Conservation (phyloP, 768 basidiomycete genomes). For the Candolleomyces eurysporus region DNA sequence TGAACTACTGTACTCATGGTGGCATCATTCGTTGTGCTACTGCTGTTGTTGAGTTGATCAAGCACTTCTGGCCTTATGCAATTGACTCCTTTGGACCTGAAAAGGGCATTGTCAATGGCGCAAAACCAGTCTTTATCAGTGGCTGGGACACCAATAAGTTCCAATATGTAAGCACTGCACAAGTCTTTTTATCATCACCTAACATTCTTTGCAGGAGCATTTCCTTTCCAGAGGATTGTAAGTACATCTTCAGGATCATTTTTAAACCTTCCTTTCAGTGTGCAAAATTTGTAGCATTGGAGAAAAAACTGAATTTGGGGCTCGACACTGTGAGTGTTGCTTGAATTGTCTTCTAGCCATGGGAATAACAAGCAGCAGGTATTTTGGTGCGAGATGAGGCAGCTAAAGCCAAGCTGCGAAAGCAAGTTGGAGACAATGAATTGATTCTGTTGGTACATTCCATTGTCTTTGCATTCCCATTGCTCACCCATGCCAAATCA, state of each 20-base stretch:
- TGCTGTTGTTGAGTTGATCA: slow-evolving; percentile 60
- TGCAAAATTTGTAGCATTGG: slow-evolving; percentile 32
- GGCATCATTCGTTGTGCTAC: slow-evolving; percentile 74
- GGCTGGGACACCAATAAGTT: slow-evolving; percentile 41
- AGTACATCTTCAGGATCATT: neutral
- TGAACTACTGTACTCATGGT: slow-evolving; percentile 70
- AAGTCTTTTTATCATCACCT: too few relatives aligned
- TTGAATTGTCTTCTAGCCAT: neutral
- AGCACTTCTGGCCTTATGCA: slow-evolving; percentile 57
- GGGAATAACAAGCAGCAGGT: slow-evolving; percentile 34
- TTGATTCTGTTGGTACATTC: slow-evolving; percentile 48
- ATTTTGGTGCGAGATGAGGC: slow-evolving; percentile 66
- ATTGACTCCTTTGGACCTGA: slow-evolving; percentile 62
- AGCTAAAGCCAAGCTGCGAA: slow-evolving; percentile 44
- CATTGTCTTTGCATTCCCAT: neutral
- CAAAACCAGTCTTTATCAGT: slow-evolving; percentile 57
- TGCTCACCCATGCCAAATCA: neutral
- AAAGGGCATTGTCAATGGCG: slow-evolving; percentile 50
- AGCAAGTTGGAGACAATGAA: slow-evolving; percentile 56
- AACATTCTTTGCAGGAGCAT: slow-evolving; percentile 36
- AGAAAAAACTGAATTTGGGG: slow-evolving; percentile 55
- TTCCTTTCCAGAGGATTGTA: slow-evolving; percentile 47
- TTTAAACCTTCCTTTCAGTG: too few relatives aligned
- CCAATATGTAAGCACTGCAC: slow-evolving; percentile 17
- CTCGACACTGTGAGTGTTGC: slow-evolving; percentile 55